Conservation (phyloP, 2,329 filamentous ascomycete species). For the Cladophialophora exuberans region DNA sequence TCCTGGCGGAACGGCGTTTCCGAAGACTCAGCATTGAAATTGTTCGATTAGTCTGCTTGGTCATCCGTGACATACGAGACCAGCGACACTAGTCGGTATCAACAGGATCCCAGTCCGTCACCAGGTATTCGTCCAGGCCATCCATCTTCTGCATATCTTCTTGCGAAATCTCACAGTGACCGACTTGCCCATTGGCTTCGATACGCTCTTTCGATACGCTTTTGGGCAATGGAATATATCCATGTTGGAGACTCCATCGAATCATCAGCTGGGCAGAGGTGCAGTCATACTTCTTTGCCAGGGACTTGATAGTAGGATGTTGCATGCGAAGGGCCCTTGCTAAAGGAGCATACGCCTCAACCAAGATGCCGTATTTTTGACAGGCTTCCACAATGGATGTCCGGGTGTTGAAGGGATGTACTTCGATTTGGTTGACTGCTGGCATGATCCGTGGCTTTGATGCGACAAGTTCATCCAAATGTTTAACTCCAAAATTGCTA, state of each 20-base stretch:
- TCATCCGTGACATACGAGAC: slow-evolving; percentile 2
- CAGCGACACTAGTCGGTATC: slow-evolving; percentile 23
- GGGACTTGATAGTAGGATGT: slow-evolving; percentile 63
- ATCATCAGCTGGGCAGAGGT: slow-evolving; percentile 75
- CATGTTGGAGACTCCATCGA: slow-evolving; percentile 77
- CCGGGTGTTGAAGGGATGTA: slow-evolving; percentile 73
- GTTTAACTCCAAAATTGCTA: slow-evolving; percentile 76
- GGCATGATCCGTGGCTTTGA: slow-evolving; percentile 65
- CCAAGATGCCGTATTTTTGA: slow-evolving; percentile 65
- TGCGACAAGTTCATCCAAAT: slow-evolving; percentile 71
- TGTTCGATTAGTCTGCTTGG: too few species aligned
- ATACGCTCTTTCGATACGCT: slow-evolving; percentile 66
- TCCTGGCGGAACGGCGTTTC: background rate
- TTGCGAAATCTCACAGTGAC: slow-evolving; percentile 38
- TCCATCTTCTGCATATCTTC: slow-evolving; percentile 56
- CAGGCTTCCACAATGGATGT: slow-evolving; percentile 68
- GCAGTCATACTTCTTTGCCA: slow-evolving; percentile 71
- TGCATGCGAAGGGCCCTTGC: slow-evolving; percentile 71
- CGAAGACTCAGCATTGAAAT: background rate
- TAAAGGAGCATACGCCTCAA: slow-evolving; percentile 81
- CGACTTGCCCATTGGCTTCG: slow-evolving; percentile 65
- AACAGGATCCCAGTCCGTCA: slow-evolving; percentile 63
- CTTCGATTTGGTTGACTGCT: slow-evolving; percentile 78
- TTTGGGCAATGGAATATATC: slow-evolving; percentile 74
- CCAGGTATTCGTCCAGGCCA: slow-evolving; percentile 69